Conservation (phyloP, 2,329 filamentous ascomycete genomes). For the Chaetomium olivaceum region DNA sequence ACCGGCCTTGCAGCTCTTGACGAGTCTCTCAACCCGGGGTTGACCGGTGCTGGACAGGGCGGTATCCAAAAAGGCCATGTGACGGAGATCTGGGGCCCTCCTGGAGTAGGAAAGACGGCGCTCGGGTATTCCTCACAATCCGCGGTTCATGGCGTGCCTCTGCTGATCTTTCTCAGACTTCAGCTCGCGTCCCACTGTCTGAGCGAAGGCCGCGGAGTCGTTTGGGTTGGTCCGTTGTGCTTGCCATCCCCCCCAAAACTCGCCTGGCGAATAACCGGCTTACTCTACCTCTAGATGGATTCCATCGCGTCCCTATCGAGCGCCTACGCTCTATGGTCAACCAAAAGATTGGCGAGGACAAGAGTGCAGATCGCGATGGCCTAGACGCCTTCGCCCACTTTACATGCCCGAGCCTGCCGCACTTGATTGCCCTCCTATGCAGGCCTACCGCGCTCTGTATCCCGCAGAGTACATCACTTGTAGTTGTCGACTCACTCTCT, state of each 20-base stretch:
- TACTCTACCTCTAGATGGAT: constrained; percentile 44
- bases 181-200: constrained; percentile 68
- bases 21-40: constrained; percentile 34
- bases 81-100: constrained; percentile 85
- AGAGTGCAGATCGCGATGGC: constrained; percentile 25
- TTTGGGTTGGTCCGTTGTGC: constrained; percentile 76
- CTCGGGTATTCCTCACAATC: constrained; percentile 62
- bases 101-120: constrained; percentile 81
- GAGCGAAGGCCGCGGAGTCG: constrained; percentile 59
- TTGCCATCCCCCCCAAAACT: constrained; percentile 20
- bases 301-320: constrained; percentile 45
- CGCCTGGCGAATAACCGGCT: constrained; percentile 11
- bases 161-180: constrained; percentile 53
- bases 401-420: constrained; percentile 61
- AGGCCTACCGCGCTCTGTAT: constrained; percentile 66
- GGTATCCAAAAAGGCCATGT: constrained; percentile 76
- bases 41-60: constrained; percentile 36
- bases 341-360: constrained; percentile 19
- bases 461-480: constrained; percentile 61
- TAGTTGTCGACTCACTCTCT: constrained; percentile 79
- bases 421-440: constrained; percentile 73
- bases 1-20: constrained; percentile 60
- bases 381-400: constrained; percentile 50
- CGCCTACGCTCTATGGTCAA: constrained; percentile 40
- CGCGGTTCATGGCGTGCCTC: background rate